Evolutionary conservation across 352 stramenopile species (phyloP), one percentile per base, ranked within the genome.

Genomic region (Phytophthora litchii): DNA sequence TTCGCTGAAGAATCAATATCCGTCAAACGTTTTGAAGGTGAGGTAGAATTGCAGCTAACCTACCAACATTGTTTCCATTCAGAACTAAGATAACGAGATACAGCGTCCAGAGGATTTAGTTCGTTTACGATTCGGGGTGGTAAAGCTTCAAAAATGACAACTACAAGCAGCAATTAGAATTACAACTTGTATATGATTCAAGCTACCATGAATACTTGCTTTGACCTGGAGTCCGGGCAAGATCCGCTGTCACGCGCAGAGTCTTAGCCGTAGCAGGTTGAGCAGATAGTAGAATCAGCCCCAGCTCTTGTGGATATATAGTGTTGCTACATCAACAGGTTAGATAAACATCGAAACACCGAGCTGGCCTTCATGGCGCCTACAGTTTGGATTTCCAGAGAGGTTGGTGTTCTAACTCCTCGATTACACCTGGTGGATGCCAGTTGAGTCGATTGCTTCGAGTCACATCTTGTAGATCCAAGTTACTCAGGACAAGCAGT

Each of bases 61-160:
- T 53, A 80, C 67, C 71, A 48, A 23, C 64, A 75, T 31, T 31
- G 23, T 21, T 38, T 40, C 56, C 73, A 80, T 3, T 57, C 40
- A 10, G 46, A 54, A 40, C 60, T 70, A 17, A 78, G 56, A 61
- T 76, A 80, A 3, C 61, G 61, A 38, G 72, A 76, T 9, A 78
- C 47, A 11, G 43, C 14, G 11, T 80, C 72, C 17, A 67, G 37
- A 44, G 43, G 11, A 38, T 31, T 23, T 2, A 25, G 11, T 19
- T 19, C 10, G 4, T 25, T 19, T 34, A 20, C 34, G 4, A 8
- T 17, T 50, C 12, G 45, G 13, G 53, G 35, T 34, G 49, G 25
- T 38, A 69, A 36, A 23, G 58, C 53, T 10, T 35, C 44, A 42
- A 74, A 68, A 7, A 77, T 47, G 27, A 42, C 17, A 45, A 74